phyloP scores from a whole-genome alignment of 306 rosid species.

The Mimosa bimucronata region DNA sequence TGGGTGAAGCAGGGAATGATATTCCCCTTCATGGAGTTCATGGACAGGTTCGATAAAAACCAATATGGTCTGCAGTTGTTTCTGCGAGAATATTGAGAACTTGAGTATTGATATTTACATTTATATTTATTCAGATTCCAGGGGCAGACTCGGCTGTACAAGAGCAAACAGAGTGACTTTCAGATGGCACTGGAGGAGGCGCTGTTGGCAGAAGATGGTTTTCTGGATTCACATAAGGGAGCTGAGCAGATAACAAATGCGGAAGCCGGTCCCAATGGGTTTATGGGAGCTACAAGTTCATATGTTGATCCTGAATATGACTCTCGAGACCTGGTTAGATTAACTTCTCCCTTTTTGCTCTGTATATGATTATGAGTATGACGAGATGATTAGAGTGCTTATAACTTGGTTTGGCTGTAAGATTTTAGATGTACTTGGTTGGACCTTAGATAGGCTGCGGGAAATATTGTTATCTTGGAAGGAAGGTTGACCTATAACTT shows the following conservation, averaged over 20 bases:
- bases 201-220: conserved; percentile 74
- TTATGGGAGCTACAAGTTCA: conserved; percentile 49
- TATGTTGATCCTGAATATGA: conserved; percentile 53
- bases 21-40: conserved; percentile 72
- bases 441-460: not conserved
- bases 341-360: not conserved
- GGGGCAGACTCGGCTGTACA: conserved; percentile 89
- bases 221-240: conserved; percentile 52
- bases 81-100: conserved; percentile 19
- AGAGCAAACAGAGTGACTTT: conserved; percentile 86
- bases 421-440: not conserved
- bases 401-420: conserved; percentile 3
- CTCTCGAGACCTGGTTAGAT: conserved; percentile 52
- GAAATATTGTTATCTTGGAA: not conserved
- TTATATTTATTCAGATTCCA: conserved; percentile 64
- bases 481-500: not conserved
- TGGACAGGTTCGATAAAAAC: conserved; percentile 68
- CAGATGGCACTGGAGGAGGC: conserved; percentile 96
- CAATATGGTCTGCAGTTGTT: conserved; percentile 18
- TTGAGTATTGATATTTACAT: conserved; percentile 1
- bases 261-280: conserved; percentile 44
- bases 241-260: conserved; percentile 42
- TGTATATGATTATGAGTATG: not conserved
- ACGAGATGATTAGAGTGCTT: not conserved
- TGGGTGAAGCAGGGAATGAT: conserved; percentile 98